These are phyloP conservation scores for Aureobasidium sp. DNA, from an alignment of 2,329 filamentous ascomycete species.

Conservation along the genomic window DNA sequence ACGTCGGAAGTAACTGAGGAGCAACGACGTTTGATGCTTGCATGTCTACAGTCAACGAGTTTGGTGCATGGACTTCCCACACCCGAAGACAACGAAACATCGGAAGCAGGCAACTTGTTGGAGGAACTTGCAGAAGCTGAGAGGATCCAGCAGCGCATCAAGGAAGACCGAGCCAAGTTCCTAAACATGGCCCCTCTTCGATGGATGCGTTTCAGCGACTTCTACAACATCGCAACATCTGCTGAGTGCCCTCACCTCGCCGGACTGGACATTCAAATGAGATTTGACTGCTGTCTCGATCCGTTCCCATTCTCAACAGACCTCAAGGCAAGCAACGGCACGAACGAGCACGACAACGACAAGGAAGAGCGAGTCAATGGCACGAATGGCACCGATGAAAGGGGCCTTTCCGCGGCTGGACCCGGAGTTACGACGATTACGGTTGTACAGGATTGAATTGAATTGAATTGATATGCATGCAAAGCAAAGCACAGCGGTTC, in stretches of 20 bases:
- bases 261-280: not conserved
- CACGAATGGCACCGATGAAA: slow-evolving; percentile 2
- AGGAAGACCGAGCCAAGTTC: slow-evolving; percentile 13
- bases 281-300: slow-evolving; percentile 9
- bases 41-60: slow-evolving; percentile 5
- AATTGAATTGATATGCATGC: slow-evolving; percentile 1
- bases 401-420: slow-evolving; percentile 4
- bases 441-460: slow-evolving; percentile 12
- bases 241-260: not conserved
- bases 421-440: slow-evolving; percentile 12
- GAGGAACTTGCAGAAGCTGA: slow-evolving; percentile 12
- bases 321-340: slow-evolving; percentile 1
- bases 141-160: slow-evolving; percentile 5
- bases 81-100: not conserved
- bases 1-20: not conserved
- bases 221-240: slow-evolving; percentile 12
- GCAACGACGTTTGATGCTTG: slow-evolving; percentile 7
- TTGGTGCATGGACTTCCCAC: slow-evolving; percentile 8
- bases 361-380: not conserved
- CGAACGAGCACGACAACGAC: not conserved
- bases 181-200: slow-evolving; percentile 8
- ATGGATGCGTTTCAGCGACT: slow-evolving; percentile 15
- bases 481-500: not conserved
- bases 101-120: not conserved
- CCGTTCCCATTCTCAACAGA: not conserved